Evolutionary conservation across 805 yeast species (phyloP), one percentile per base, ranked within the genome.

Genomic region (Monosporozyma yasuniensis): DNA sequence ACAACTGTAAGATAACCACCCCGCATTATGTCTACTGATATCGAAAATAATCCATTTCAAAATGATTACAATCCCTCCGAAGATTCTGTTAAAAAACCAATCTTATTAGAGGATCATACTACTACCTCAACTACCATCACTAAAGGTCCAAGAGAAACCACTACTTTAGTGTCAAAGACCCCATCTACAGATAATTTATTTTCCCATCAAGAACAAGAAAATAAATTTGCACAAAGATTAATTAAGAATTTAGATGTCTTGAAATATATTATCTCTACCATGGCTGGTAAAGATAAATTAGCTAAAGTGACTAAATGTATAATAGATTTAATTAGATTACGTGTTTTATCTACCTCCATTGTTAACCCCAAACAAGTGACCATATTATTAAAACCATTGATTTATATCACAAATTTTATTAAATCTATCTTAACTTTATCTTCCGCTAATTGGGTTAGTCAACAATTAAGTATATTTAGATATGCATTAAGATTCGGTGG

Each of bases 401-500:
- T 25, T 7, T 11, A 18, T 16, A 5, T 30, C 8, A 21, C 16
- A 11, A 25, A 21, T 18, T 9, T 21, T 16, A 23, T 32, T 14
- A 27, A 23, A 1, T 18, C 38, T n/a, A 23, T 11, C 14, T 14
- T 48, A 21, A 9, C 38, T 2, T n/a, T 28, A n/a, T 62, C 35
- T 78, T n/a, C 45, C 7, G 45, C 49, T 6, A 19, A 19, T 16
- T 42, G 27, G 21, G 37, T 39, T 8, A 38, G 44, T 23, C 32
- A 44, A 75, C 51, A 69, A 77, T 47, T 76, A 75, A 47, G 64
- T 22, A 65, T 75, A 10, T 84, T 81, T 63, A 76, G 93, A 64
- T 87, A 82, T 59, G 73, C 81, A 48, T 65, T 84, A 55, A 73
- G 91, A 56, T 83, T 83, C 52, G 91, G 90, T 39, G 78, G 80